These are phyloP conservation scores for Eragrostis tef DNA, from an alignment of 202 grass and related monocot genomes.

Conservation along the genomic window DNA sequence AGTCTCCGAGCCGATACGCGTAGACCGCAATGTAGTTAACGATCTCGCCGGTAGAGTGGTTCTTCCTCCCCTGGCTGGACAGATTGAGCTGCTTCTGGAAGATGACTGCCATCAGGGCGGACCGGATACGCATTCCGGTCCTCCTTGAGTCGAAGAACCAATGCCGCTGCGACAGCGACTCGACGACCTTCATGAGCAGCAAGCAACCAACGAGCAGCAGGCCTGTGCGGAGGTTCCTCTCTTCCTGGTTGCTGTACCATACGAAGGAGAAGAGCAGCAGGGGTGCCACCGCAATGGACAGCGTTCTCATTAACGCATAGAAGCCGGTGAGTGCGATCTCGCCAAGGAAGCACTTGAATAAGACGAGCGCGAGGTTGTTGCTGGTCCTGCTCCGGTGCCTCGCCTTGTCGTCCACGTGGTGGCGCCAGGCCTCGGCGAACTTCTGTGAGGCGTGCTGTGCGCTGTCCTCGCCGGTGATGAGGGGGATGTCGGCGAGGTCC, in stretches of 20 bases:
- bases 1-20: slow-evolving; percentile 80
- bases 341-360: slow-evolving; percentile 63
- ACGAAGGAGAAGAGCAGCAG: slow-evolving; percentile 76
- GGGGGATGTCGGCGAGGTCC: slow-evolving; percentile 67
- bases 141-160: slow-evolving; percentile 85
- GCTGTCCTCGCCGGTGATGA: slow-evolving; percentile 63
- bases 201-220: slow-evolving; percentile 61
- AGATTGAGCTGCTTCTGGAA: slow-evolving; percentile 85
- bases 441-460: slow-evolving; percentile 47
- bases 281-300: slow-evolving; percentile 52
- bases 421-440: slow-evolving; percentile 61
- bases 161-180: slow-evolving; percentile 83
- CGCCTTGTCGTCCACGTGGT: slow-evolving; percentile 52
- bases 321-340: slow-evolving; percentile 67
- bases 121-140: slow-evolving; percentile 78
- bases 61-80: slow-evolving; percentile 71
- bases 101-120: slow-evolving; percentile 71
- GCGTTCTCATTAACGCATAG: slow-evolving; percentile 66
- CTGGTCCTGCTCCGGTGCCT: slow-evolving; percentile 33
- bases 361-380: slow-evolving; percentile 50
- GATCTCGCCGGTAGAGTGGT: slow-evolving; percentile 77
- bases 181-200: slow-evolving; percentile 62
- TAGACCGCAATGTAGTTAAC: slow-evolving; percentile 89
- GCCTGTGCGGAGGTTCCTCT: slow-evolving; percentile 49
- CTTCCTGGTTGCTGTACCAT: slow-evolving; percentile 55